Evolutionary conservation across 108 stramenopile genomes (phyloP).

Genomic region (Schizochytrium sp.): DNA sequence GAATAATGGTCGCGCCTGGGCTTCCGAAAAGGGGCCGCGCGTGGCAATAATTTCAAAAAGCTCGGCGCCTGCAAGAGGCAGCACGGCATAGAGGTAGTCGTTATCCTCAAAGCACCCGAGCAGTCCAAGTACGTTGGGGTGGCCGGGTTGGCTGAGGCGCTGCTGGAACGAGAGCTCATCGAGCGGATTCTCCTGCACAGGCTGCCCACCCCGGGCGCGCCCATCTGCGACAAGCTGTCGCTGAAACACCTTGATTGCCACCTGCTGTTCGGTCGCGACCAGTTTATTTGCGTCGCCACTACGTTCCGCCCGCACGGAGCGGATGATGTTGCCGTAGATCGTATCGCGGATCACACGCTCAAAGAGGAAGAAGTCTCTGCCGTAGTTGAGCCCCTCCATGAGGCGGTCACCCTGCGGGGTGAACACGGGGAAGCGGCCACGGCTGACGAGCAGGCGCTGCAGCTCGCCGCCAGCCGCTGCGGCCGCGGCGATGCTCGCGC

Average conservation of each 20-base stretch:
- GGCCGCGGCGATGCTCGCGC: neutral
- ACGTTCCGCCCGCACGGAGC: neutral
- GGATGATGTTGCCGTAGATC: neutral
- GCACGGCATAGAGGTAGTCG: neutral
- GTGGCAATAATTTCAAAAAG: neutral
- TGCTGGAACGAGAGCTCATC: conserved; percentile 4
- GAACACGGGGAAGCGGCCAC: neutral
- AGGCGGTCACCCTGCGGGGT: neutral
- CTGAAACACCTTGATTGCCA: neutral
- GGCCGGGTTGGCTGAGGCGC: neutral
- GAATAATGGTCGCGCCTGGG: neutral
- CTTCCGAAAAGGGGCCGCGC: neutral
- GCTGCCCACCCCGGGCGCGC: conserved; percentile 17
- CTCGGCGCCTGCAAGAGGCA: neutral
- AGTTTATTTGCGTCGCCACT: neutral
- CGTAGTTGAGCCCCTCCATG: neutral
- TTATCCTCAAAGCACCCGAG: neutral
- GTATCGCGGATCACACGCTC: conserved; percentile 2
- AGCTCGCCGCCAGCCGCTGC: neutral
- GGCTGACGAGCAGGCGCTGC: neutral
- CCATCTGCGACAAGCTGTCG: neutral
- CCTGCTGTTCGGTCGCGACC: neutral
- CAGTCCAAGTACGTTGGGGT: neutral
- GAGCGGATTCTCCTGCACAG: neutral
- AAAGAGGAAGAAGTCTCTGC: neutral